Base-by-base conservation (phyloP, 495 filamentous ascomycete species). In the Filosporella fistucella region DNA sequence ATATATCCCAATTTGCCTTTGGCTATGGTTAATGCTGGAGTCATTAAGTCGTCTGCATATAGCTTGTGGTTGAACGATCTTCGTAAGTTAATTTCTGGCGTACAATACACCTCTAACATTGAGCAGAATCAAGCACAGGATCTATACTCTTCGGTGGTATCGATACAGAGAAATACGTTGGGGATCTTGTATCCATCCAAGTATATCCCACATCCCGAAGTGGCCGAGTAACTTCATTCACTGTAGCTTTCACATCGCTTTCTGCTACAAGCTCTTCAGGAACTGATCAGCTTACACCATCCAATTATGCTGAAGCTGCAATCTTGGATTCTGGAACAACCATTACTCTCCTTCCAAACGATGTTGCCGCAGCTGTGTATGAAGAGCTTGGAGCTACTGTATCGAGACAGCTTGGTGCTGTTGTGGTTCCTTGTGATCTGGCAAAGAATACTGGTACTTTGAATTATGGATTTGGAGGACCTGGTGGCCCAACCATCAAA, bases 101-200 rank as follows among this genome's bases (percentile, higher is more conserved):
- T 9, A 28, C 1, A 12, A 24, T 12, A 5, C 14, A 29, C 11
- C 36, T 24, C 45, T 51, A 39, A 47, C 11, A 22, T 32, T 35
- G 20, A 17, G 26, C 56, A 49, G 69, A 82, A 32, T 71, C 80
- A 16, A 72, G 66, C 17, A 81, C 79, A 24, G 93, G 93, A n/a
- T 80, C 84, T 7, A 82, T 98, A 36, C 76, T 97, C 6, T 98
- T 98, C 52, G 93, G 93, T 18, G 93, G 94, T 17, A 86, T 98
- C 42, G 86, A 98, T 60, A 90, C 85, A 0, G 77, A 76, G 20
- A 96, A 95, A 63, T 98, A 85, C 59, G 66, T 66, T 13, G 93
- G 90, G 20, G 58, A 79, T 2, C 77, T 98, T 2, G 70, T 80
- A 22, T 85, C 82, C 2, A 78, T 98, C 45, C 61, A 83, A 17